Evolutionary conservation across 176 grass and related monocot genomes (phyloP).

Genomic region (Pontederia paniculata): DNA sequence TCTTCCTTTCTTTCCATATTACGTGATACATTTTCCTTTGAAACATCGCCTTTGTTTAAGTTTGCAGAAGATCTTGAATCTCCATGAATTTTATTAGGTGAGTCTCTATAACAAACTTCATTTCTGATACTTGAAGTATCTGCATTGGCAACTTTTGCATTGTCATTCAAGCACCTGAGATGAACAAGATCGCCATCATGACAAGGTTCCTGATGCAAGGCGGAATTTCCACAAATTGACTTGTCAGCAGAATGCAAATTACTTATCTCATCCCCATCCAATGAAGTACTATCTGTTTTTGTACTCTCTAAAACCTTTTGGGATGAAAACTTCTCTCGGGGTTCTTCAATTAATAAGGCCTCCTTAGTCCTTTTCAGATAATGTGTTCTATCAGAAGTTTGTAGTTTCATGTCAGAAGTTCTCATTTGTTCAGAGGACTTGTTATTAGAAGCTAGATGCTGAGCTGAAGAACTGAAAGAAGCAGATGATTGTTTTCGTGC

Average conservation of each 20-base stretch:
- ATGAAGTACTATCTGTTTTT: not conserved
- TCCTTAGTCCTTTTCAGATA: not conserved
- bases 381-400: slow-evolving; percentile 6
- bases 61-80: not conserved
- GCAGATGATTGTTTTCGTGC: slow-evolving; percentile 14
- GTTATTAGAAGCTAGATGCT: slow-evolving; percentile 15
- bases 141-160: not conserved
- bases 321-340: not conserved
- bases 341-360: not conserved
- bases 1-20: slow-evolving; percentile 22
- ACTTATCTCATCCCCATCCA: not conserved
- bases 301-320: not conserved
- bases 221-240: not conserved
- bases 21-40: slow-evolving; percentile 1
- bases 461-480: slow-evolving; percentile 15
- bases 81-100: not conserved
- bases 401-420: slow-evolving; percentile 18
- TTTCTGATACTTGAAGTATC: not conserved
- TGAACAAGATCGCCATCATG: not conserved
- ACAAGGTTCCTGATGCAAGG: not conserved
- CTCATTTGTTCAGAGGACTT: slow-evolving; percentile 19
- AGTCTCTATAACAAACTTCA: not conserved
- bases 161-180: not conserved
- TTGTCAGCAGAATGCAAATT: slow-evolving; percentile 3
- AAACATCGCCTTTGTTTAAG: not conserved